Evolutionary conservation across 192 early-diverging fungal genomes (phyloP).

Genomic region (Bifiguratus adelaidae): DNA sequence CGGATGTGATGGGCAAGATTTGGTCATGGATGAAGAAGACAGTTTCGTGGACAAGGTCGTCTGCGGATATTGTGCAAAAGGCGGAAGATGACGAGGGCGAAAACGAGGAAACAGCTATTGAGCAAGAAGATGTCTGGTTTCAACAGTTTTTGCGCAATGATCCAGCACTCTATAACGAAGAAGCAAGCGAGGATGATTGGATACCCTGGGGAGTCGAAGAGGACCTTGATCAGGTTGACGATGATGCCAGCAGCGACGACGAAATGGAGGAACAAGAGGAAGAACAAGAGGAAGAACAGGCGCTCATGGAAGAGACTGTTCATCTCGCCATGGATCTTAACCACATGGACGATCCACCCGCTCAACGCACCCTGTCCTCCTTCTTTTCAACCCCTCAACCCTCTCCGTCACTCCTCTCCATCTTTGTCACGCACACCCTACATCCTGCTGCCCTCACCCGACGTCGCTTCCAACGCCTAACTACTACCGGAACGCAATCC

Average conservation of each 20-base stretch:
- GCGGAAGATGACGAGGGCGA: background rate
- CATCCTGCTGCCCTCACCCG: background rate
- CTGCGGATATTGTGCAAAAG: background rate
- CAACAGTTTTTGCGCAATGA: background rate
- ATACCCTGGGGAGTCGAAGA: background rate
- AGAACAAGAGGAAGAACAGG: background rate
- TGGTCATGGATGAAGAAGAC: background rate
- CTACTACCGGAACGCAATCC: background rate
- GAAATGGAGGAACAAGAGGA: background rate
- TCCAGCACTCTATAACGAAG: background rate
- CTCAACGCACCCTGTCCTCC: background rate
- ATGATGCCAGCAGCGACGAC: background rate
- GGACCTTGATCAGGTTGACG: background rate
- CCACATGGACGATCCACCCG: background rate
- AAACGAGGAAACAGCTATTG: background rate
- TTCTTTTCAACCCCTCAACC: background rate
- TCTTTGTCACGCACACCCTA: background rate
- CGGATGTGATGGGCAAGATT: background rate
- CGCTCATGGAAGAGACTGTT: background rate
- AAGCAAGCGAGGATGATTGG: background rate
- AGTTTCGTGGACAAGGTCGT: background rate
- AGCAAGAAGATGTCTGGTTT: background rate
- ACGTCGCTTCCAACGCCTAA: background rate
- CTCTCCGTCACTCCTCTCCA: background rate
- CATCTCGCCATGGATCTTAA: background rate